phyloP scores from a whole-genome alignment of 768 basidiomycete species.

The Hygrocybe punicea region DNA sequence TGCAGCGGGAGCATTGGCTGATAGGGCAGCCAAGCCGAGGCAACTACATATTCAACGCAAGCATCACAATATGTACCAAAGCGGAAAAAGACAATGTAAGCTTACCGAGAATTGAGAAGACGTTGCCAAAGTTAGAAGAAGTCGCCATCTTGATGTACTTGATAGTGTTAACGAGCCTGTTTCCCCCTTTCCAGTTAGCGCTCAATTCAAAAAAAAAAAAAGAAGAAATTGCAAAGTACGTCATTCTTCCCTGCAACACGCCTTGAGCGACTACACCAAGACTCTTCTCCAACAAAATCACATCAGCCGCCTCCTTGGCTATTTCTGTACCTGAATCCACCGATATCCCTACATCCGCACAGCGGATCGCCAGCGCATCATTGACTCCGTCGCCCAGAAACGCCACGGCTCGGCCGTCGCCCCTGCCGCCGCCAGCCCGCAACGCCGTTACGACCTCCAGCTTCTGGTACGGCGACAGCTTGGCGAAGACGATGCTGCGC shows the following conservation, averaged over 20 bases:
- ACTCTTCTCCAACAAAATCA: slow-evolving; percentile 36
- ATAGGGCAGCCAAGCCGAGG: slow-evolving; percentile 38
- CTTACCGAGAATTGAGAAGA: slow-evolving; percentile 20
- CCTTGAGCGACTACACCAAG: slow-evolving; percentile 33
- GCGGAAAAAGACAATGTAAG: not conserved
- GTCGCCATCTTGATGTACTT: slow-evolving; percentile 40
- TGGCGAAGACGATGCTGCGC: slow-evolving; percentile 6
- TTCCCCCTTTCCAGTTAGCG: too few species aligned
- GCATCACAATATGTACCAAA: not conserved
- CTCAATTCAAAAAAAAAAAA: too few species aligned
- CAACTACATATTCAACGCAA: slow-evolving; percentile 7
- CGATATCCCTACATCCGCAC: slow-evolving; percentile 16
- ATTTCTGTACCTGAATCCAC: slow-evolving; percentile 24
- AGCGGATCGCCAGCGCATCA: slow-evolving; percentile 46
- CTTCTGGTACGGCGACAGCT: slow-evolving; percentile 10
- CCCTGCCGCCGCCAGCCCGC: not conserved
- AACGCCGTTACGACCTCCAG: slow-evolving; percentile 4
- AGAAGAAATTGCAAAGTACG: not conserved
- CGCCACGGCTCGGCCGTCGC: slow-evolving; percentile 5
- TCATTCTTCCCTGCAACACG: slow-evolving; percentile 1
- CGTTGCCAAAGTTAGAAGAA: slow-evolving; percentile 31
- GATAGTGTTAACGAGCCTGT: slow-evolving; percentile 31
- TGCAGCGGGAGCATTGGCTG: slow-evolving; percentile 36
- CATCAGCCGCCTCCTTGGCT: slow-evolving; percentile 38
- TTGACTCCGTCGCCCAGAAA: slow-evolving; percentile 60